Conservation (phyloP, 495 filamentous ascomycete genomes). For the Beverwykella pulmonaria region DNA sequence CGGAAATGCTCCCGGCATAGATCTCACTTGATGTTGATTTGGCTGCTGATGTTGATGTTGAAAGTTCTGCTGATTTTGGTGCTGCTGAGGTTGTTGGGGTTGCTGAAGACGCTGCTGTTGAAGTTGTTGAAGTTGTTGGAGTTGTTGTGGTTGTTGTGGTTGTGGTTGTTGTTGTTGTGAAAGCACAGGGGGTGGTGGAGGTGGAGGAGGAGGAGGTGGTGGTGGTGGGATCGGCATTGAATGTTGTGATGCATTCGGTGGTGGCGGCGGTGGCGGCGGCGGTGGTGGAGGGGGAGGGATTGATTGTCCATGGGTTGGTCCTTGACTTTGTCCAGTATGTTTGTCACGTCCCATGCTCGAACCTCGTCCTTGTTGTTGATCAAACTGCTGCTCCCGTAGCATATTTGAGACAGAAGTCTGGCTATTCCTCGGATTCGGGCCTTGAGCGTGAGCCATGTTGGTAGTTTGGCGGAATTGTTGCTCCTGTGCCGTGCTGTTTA, state of each 20-base stretch:
- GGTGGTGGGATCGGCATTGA: too few species aligned
- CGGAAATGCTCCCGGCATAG: constrained; percentile 15
- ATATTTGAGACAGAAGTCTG: neutral
- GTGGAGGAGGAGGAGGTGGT: neutral
- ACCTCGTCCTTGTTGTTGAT: neutral
- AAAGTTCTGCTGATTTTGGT: neutral
- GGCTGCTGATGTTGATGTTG: constrained; percentile 3
- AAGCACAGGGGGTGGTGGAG: constrained; percentile 2
- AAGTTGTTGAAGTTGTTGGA: constrained; percentile 5
- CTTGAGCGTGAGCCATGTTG: neutral
- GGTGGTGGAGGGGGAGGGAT: neutral
- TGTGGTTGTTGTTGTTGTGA: neutral
- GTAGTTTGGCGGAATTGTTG: neutral
- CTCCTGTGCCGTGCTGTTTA: neutral
- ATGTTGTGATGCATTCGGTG: too few species aligned
- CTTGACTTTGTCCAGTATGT: constrained; percentile 1
- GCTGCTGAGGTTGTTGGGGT: neutral
- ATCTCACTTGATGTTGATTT: neutral
- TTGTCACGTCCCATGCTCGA: neutral
- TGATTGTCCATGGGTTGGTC: constrained; percentile 7
- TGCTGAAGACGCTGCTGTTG: neutral
- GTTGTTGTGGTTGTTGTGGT: neutral
- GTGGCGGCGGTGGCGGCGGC: neutral
- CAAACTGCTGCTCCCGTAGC: neutral
- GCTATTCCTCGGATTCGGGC: neutral